A percentile compares a stretch with the other conserved stretches of the same genome.
Conservation (phyloP, 805 yeast genomes). For the Blastobotrys peoriensis region DNA sequence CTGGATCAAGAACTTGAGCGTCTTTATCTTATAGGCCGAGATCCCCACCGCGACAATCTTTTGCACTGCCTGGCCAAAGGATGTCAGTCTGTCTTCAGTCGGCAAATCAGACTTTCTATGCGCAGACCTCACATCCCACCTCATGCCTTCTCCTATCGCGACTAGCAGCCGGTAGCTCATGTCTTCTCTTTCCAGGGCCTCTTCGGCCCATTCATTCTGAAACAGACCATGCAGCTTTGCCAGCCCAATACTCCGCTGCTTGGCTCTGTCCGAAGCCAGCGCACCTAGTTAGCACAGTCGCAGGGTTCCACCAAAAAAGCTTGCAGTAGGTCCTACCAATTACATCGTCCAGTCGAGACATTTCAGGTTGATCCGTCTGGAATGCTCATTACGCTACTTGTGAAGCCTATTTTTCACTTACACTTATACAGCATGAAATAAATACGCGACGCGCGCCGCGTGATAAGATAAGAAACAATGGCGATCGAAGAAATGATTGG, state of each 20-base stretch:
- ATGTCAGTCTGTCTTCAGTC: not conserved
- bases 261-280: constrained; percentile 14
- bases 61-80: not conserved
- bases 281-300: not conserved
- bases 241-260: constrained; percentile 16
- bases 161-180: not conserved
- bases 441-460: too few species aligned
- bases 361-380: too few species aligned
- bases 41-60: not conserved
- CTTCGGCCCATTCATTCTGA: constrained; percentile 6
- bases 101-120: not conserved
- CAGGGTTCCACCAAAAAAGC: too few species aligned
- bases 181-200: constrained; percentile 14
- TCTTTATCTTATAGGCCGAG: not conserved
- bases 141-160: not conserved
- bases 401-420: too few species aligned
- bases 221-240: constrained; percentile 6
- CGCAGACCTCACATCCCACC: not conserved
- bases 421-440: too few species aligned
- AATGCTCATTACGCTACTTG: too few species aligned
- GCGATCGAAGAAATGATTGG: too few species aligned
- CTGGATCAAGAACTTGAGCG: not conserved
- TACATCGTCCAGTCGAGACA: too few species aligned
- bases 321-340: too few species aligned
- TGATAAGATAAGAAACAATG: too few species aligned